Evolutionary conservation across 345 rosid genomes (phyloP), one percentile per base, ranked within the genome.

Genomic region (Durio zibethinus): DNA sequence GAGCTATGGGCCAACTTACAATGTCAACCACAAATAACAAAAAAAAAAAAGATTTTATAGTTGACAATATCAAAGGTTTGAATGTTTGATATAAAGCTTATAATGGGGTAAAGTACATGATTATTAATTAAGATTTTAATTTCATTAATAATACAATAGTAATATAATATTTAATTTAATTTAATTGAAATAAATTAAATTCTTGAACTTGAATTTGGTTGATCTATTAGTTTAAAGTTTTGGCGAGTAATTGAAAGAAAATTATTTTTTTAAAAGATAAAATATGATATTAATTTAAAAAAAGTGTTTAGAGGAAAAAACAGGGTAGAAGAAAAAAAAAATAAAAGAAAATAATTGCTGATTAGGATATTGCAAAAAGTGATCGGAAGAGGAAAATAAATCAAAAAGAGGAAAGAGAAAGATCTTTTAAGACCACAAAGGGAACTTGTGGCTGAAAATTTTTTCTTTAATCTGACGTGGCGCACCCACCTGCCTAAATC

Each of bases 371-470:
- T 16, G 31, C 50, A 71, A 77, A 47, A 43, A 75, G 54, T 23
- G 45, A 42, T 9, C 53, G 36, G 10, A 27, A 50, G n/a, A 73
- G 60, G 71, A 73, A 59, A 45, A 60, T 50, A 4, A 4, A 15
- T 0, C 14, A 48, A 50, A 81, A 80, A 69, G 43, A 45, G 67
- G 63, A 79, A 67, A 82, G 52, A 40, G 77, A 69, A 73, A 69
- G 73, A 68, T 74, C 64, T 83, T 79, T 84, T 84, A 78, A 86
- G 87, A 87, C 95, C 90, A 90, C 89, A 87, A 86, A 85, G 60
- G 60, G 42, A 84, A 75, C 83, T 85, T 88, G 93, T 91, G 98
- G 98, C 93, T 90, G 82, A 87, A 78, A 89, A 88, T 84, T 36
- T 36, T 36, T 76, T 78, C 77, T 70, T 45, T 21, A 4, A n/a